Evolutionary conservation across 2,329 filamentous ascomycete genomes (phyloP).

Genomic region (Ambrosiella beaveri): DNA sequence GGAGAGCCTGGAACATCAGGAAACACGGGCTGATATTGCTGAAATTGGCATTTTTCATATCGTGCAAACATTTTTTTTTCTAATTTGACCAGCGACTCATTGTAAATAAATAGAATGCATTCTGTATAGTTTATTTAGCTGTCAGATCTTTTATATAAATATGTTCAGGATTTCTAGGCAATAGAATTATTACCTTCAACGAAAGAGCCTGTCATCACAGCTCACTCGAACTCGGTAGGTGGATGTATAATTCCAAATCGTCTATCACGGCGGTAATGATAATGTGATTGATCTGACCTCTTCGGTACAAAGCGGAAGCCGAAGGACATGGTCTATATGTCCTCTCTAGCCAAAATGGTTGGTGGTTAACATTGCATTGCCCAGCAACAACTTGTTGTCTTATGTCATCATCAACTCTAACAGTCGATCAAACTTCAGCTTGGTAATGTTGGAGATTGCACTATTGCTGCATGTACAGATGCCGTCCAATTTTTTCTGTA

Average conservation of each 20-base stretch:
- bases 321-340: neutral
- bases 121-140: neutral
- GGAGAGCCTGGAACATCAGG: neutral
- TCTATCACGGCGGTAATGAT: neutral
- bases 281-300: neutral
- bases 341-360: neutral
- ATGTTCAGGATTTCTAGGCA: neutral
- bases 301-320: neutral
- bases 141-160: neutral
- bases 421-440: no score
- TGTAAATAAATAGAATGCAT: neutral
- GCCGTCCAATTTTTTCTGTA: no score
- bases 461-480: no score
- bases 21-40: neutral
- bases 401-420: no score
- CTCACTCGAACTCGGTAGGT: neutral
- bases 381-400: neutral
- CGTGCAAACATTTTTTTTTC: neutral
- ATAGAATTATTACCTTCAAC: neutral
- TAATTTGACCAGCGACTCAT: neutral
- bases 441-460: no score
- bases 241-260: neutral
- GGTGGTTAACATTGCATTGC: neutral
- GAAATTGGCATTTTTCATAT: neutral
- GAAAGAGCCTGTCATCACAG: neutral